Percentiles rank a stretch among this genome's conserved stretches.
Conservation (phyloP, 495 filamentous ascomycete genomes). For the Podospora sp. region DNA sequence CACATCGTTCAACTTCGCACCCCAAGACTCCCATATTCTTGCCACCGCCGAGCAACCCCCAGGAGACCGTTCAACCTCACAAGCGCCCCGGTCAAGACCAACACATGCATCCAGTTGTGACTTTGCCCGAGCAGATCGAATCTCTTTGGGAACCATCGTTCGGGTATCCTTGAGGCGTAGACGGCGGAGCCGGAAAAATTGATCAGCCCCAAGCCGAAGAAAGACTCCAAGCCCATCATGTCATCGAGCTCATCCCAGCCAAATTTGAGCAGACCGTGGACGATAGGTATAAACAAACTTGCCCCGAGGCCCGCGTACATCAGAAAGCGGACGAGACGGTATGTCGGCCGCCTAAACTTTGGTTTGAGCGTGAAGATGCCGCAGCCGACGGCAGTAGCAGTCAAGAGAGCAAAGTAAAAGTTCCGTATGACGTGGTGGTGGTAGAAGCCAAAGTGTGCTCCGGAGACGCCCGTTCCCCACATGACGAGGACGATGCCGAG, state of each 20-base stretch:
- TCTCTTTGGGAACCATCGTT: conserved; percentile 18
- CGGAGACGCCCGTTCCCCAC: conserved; percentile 62
- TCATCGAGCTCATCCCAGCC: conserved; percentile 11
- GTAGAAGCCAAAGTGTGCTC: conserved; percentile 18
- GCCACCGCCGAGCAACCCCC: conserved; percentile 8
- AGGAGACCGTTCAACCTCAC: conserved; percentile 16
- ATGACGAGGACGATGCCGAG: conserved; percentile 77
- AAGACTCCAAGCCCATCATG: conserved; percentile 11
- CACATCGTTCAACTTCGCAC: too few species aligned
- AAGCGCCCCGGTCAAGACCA: conserved; percentile 7
- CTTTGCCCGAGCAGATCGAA: conserved; percentile 19
- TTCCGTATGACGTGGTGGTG: conserved; percentile 9
- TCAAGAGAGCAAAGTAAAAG: conserved; percentile 11
- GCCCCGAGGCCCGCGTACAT: conserved; percentile 16
- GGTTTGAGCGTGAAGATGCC: conserved; percentile 11
- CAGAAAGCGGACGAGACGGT: conserved; percentile 9
- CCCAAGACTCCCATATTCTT: background rate
- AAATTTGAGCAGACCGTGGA: conserved; percentile 1
- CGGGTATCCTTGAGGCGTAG: conserved; percentile 13
- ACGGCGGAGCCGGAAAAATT: conserved; percentile 16
- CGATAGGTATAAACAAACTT: conserved; percentile 6
- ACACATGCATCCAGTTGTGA: conserved; percentile 21
- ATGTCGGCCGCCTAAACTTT: conserved; percentile 12
- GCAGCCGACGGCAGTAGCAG: conserved; percentile 2
- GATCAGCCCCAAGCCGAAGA: conserved; percentile 12